Evolutionary conservation across 176 grass and related monocot genomes (phyloP).

Genomic region (Oryza glaberrima): DNA sequence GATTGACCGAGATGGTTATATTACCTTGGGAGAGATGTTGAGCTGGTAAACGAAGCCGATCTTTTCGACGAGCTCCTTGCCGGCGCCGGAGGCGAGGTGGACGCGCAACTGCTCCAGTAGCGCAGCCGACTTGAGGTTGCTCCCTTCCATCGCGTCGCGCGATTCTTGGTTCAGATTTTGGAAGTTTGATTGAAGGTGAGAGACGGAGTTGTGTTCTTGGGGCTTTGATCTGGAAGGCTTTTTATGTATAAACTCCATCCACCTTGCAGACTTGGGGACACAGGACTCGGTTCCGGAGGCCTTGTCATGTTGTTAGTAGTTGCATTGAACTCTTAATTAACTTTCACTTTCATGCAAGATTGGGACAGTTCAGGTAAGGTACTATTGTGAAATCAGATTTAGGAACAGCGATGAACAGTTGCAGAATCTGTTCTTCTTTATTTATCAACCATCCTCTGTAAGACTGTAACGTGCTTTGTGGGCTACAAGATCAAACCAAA

Average conservation of each 20-base stretch:
- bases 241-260: constrained; percentile 22
- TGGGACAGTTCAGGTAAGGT: constrained; percentile 10
- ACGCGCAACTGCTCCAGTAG: constrained; percentile 80
- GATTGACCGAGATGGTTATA: background rate
- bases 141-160: constrained; percentile 55
- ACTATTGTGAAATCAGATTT: background rate
- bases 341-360: constrained; percentile 27
- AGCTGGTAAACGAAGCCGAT: constrained; percentile 88
- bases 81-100: constrained; percentile 67
- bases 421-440: constrained; percentile 38
- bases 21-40: constrained; percentile 84
- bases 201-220: background rate
- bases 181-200: background rate
- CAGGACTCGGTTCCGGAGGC: background rate
- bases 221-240: background rate
- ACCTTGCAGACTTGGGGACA: constrained; percentile 13
- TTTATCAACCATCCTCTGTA: constrained; percentile 25
- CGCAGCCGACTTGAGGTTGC: constrained; percentile 64
- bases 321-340: background rate
- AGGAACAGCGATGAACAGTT: background rate
- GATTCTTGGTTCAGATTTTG: background rate
- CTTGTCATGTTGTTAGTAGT: constrained; percentile 18
- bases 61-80: constrained; percentile 71
- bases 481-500: constrained; percentile 16
- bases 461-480: constrained; percentile 29